These are phyloP conservation scores for Trametes polyzona DNA, from an alignment of 1,284 basidiomycete species.

Conservation along the genomic window DNA sequence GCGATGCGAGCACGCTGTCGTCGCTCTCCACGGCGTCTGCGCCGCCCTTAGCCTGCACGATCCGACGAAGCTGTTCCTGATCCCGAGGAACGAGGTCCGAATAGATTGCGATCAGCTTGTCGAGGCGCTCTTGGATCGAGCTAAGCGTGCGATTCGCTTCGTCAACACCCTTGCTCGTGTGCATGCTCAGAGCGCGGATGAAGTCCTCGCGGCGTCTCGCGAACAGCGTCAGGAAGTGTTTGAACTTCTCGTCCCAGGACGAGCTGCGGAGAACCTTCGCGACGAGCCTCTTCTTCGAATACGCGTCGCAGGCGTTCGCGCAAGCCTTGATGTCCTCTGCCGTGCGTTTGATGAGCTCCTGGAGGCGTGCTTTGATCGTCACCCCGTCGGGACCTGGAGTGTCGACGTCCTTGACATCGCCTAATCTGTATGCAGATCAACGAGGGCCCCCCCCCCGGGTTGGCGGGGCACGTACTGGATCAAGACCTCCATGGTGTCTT, in stretches of 20 bases:
- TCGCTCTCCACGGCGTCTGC: slow-evolving; percentile 18
- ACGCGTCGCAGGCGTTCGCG: slow-evolving; percentile 38
- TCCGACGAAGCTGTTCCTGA: slow-evolving; percentile 19
- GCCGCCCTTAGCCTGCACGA: slow-evolving; percentile 27
- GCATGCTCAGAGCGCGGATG: slow-evolving; percentile 37
- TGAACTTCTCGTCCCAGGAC: slow-evolving; percentile 42
- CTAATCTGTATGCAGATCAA: too few relatives aligned
- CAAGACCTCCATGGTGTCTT: slow-evolving; percentile 47
- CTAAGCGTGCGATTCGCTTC: slow-evolving; percentile 37
- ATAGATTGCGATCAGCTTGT: slow-evolving; percentile 16
- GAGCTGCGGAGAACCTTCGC: slow-evolving; percentile 43
- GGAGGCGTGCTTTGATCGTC: slow-evolving; percentile 30
- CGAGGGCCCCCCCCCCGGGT: too few relatives aligned
- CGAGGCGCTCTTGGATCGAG: slow-evolving; percentile 28
- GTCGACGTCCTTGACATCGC: slow-evolving; percentile 23
- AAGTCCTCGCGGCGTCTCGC: slow-evolving; percentile 38
- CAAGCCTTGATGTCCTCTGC: slow-evolving; percentile 38
- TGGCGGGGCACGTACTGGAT: slow-evolving; percentile 47
- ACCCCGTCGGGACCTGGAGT: slow-evolving; percentile 26
- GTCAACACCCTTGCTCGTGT: slow-evolving; percentile 40
- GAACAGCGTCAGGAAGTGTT: slow-evolving; percentile 39
- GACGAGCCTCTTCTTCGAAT: slow-evolving; percentile 35
- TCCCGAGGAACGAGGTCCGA: slow-evolving; percentile 15
- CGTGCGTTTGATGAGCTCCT: slow-evolving; percentile 23
- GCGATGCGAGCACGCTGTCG: slow-evolving; percentile 21